phyloP scores from a whole-genome alignment of 2,329 filamentous ascomycete genomes.

The Aaosphaeria arxii region DNA sequence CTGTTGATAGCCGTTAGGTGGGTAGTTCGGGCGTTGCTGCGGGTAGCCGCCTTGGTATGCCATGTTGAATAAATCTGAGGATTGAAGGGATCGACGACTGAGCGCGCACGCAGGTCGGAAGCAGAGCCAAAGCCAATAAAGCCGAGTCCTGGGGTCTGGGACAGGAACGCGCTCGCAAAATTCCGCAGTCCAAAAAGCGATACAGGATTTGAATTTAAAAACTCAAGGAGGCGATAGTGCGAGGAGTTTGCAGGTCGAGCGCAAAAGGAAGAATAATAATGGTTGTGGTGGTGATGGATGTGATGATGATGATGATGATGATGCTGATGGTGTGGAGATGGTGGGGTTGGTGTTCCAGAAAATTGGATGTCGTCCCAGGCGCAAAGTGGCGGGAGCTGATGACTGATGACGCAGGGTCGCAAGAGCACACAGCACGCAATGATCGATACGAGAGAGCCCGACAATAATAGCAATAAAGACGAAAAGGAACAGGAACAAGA shows the following conservation, averaged over 20 bases:
- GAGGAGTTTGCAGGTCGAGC: background rate
- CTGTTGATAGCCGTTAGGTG: constrained; percentile 27
- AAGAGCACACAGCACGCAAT: too few relatives aligned
- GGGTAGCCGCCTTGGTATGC: constrained; percentile 30
- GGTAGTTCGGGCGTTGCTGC: constrained; percentile 22
- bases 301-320: background rate
- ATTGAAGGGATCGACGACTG: background rate
- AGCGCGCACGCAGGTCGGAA: background rate
- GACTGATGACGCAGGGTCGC: constrained; percentile 25
- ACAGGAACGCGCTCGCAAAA: background rate
- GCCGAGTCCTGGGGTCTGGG: background rate
- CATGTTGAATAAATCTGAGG: constrained; percentile 16
- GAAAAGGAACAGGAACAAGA: constrained; percentile 18
- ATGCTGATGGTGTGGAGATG: background rate
- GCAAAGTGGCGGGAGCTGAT: constrained; percentile 16
- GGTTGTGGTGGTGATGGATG: constrained; percentile 4
- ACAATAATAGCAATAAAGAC: background rate
- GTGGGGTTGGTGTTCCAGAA: background rate
- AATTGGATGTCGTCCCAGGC: background rate
- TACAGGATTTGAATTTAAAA: background rate
- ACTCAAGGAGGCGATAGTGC: background rate
- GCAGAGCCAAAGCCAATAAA: background rate
- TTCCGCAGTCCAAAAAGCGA: background rate
- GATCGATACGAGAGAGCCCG: too few relatives aligned
- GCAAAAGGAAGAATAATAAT: too few relatives aligned